phyloP scores from a whole-genome alignment of 2,329 filamentous ascomycete genomes.

The Arthrobotrys entomopaga region DNA sequence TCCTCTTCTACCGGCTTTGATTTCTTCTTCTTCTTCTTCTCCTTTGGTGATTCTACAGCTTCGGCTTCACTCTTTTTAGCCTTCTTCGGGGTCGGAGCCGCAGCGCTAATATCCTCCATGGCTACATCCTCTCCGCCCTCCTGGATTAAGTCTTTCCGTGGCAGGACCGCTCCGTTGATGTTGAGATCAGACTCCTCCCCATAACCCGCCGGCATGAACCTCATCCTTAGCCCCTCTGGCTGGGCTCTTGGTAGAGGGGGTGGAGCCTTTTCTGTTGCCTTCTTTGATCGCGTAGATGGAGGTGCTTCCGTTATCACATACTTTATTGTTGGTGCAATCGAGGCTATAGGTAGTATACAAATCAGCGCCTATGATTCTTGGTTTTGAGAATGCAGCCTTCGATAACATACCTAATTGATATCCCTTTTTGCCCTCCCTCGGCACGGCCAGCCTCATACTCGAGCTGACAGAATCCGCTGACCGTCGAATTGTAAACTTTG shows the following conservation, averaged over 20 bases:
- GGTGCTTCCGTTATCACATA: constrained; percentile 55
- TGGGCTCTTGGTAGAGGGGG: constrained; percentile 55
- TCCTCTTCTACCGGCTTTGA: constrained; percentile 1
- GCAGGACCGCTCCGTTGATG: constrained; percentile 35
- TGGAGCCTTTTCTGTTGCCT: constrained; percentile 15
- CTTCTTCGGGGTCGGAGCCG: constrained; percentile 27
- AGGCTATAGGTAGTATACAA: constrained; percentile 15
- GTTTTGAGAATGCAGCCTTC: not conserved
- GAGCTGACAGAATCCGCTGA: constrained; percentile 34
- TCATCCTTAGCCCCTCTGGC: constrained; percentile 57
- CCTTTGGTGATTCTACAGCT: constrained; percentile 25
- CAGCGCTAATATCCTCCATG: constrained; percentile 28
- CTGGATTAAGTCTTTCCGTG: constrained; percentile 35
- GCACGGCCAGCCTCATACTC: constrained; percentile 43
- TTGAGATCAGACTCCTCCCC: constrained; percentile 48
- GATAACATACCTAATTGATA: constrained; percentile 55
- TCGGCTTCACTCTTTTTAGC: constrained; percentile 8
- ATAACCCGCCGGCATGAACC: constrained; percentile 57
- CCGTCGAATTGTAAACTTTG: constrained; percentile 41
- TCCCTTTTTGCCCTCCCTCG: constrained; percentile 54
- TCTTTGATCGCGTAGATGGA: constrained; percentile 7
- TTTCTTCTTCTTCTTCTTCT: constrained; percentile 49
- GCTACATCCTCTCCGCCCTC: constrained; percentile 18
- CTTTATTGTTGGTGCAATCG: constrained; percentile 49
- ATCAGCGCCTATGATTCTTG: not conserved